These are phyloP conservation scores for Paramarasmius palmivorus DNA, from an alignment of 1,284 basidiomycete genomes.

Conservation along the genomic window DNA sequence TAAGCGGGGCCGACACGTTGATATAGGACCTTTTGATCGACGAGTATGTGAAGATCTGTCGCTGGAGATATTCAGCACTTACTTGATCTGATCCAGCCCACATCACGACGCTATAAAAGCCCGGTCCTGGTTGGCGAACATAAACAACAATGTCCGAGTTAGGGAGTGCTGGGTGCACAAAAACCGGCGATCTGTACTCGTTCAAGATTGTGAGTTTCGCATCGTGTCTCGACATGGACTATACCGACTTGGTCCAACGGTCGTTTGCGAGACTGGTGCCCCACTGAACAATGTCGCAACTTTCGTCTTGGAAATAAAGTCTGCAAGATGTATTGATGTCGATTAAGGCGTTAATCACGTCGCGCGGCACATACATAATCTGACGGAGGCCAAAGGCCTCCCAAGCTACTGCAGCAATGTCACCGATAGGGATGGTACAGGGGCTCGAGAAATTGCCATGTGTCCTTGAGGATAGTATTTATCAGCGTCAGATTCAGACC, in stretches of 20 bases:
- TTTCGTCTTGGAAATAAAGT: not conserved
- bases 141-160: not conserved
- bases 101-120: not conserved
- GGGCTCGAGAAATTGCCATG: not conserved
- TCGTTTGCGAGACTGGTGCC: not conserved
- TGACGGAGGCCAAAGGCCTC: not conserved
- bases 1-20: not conserved
- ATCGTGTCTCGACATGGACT: too few species aligned
- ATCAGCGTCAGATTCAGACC: not conserved
- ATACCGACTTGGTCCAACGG: not conserved
- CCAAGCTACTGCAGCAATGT: not conserved
- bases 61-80: not conserved
- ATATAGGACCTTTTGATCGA: not conserved
- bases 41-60: not conserved
- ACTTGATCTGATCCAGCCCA: not conserved
- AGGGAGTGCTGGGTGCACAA: not conserved
- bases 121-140: not conserved
- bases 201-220: too few species aligned
- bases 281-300: not conserved
- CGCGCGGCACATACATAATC: not conserved
- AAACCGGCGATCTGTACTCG: not conserved
- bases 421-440: not conserved
- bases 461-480: not conserved
- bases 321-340: not conserved
- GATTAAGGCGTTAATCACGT: not conserved